Base-by-base conservation (phyloP, 2,329 filamentous ascomycete species). In the Daldinia sp. region DNA sequence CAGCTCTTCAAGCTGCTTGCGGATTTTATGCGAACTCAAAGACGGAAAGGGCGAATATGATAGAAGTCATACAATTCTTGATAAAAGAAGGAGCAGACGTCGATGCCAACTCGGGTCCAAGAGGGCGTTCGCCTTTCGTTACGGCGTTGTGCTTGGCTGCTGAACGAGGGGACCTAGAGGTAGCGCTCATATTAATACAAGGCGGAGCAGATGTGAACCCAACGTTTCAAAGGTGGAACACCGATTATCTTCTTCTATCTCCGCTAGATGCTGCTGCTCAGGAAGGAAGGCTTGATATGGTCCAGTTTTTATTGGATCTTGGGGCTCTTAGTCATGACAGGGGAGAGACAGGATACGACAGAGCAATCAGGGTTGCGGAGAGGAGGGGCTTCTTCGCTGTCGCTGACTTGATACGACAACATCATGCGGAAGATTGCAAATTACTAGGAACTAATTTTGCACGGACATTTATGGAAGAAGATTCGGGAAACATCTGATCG, bases 141-240 rank as follows among this genome's bases (percentile, higher is more conserved):
- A 3, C 4, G 7, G 18, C 42, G 6, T 13, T 46, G 10, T 2
- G 15, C 12, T 13, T 13, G 26, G 42, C 42, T 15, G 20, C 42
- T 12, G 0, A 2, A 0, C 2, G 13, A 0, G 42, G 42, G 10
- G 42, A 48, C 10, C 13, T 48, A 13, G 20, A 26, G 20, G 12
- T 48, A 26, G 44, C 44, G 1, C 0, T 48, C 20, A 4, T 48
- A 26, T 4, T 48, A 4, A 15, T 48, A 20, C 20, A 26, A 26
- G 7, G 2, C 3, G 44, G 20, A 15, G 44, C 42, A 48, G 20
- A 48, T 10, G 23, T 48, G 20, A 46, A 46, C 15, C 1, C 2
- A 7, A 0, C 20, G 2, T 2, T 20, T 23, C 0, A 46, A 1
- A 3, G 9, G 18, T 3, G 3, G 3, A 13, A 23, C 7, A 3